Evolutionary conservation across 176 grass and related monocot species (phyloP).

Genomic region (Cenchrus purpureus): DNA sequence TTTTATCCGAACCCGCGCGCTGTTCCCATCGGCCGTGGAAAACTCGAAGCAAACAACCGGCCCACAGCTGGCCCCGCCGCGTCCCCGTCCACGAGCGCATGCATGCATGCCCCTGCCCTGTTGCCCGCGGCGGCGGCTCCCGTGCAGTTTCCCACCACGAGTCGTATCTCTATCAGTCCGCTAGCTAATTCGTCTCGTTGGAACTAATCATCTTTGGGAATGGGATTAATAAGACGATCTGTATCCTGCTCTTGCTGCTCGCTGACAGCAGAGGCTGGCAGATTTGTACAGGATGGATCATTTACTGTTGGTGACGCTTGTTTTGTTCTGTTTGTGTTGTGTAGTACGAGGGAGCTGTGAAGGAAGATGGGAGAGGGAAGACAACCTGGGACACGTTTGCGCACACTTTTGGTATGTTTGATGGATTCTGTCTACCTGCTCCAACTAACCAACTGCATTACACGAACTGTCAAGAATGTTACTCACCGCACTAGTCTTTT

Average conservation of each 20-base stretch:
- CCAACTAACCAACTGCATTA: not conserved
- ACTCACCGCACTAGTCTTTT: not conserved
- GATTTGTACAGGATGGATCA: not conserved
- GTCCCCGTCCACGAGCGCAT: not conserved
- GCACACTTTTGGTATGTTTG: conserved; percentile 71
- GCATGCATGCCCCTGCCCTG: not conserved
- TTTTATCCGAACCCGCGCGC: not conserved
- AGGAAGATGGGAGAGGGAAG: conserved; percentile 70
- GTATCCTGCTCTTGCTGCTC: not conserved
- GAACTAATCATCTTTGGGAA: not conserved
- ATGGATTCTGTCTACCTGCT: not conserved
- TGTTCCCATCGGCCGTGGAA: not conserved
- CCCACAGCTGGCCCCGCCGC: not conserved
- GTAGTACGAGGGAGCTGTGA: conserved; percentile 94
- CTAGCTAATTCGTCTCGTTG: not conserved
- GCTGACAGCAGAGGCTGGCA: not conserved
- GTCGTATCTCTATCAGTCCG: not conserved
- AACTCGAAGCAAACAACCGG: not conserved
- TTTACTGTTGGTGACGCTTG: not conserved
- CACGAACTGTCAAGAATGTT: not conserved
- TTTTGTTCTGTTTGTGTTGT: not conserved
- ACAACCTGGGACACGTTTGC: conserved; percentile 93
- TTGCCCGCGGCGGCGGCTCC: not conserved
- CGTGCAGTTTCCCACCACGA: too few species aligned
- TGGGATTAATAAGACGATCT: not conserved